phyloP scores from a whole-genome alignment of 148 eudicot genomes.

The Camellia japonica region DNA sequence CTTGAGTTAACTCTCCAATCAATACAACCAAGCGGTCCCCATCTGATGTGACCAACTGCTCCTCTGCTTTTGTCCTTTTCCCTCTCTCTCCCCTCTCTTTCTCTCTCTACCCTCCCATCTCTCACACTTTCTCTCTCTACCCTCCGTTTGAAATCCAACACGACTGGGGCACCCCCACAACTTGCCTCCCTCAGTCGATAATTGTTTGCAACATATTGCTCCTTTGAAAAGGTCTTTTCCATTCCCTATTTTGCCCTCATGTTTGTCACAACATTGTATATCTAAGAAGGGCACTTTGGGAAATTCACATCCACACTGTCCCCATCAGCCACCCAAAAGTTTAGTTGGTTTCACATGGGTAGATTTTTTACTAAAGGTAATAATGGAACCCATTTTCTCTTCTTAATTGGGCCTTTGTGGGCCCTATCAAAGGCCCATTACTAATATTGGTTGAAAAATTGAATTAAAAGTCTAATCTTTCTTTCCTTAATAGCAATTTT shows the following conservation, averaged over 20 bases:
- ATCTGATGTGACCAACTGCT: constrained; percentile 30
- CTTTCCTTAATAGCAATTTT: background rate
- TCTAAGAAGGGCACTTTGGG: background rate
- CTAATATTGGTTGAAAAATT: background rate
- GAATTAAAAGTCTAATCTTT: background rate
- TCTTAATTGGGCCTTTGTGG: background rate
- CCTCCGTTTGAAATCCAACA: too few species aligned
- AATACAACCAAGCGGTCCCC: constrained; percentile 26
- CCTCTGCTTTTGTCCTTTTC: constrained; percentile 16
- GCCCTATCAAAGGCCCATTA: background rate
- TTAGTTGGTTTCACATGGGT: constrained; percentile 12
- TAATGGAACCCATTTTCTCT: background rate
- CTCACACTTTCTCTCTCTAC: too few species aligned
- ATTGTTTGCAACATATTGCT: background rate
- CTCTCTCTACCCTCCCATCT: background rate
- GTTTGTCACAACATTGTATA: too few species aligned
- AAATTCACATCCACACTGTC: background rate
- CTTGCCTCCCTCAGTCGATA: background rate
- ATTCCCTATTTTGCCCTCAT: background rate
- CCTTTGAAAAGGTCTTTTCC: background rate
- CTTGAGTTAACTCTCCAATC: background rate
- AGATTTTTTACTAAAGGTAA: background rate
- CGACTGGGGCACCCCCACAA: background rate
- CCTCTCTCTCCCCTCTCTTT: background rate
- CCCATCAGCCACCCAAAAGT: background rate